phyloP scores from a whole-genome alignment of 1,284 basidiomycete species.

The Singerocomus rubriflavus region DNA sequence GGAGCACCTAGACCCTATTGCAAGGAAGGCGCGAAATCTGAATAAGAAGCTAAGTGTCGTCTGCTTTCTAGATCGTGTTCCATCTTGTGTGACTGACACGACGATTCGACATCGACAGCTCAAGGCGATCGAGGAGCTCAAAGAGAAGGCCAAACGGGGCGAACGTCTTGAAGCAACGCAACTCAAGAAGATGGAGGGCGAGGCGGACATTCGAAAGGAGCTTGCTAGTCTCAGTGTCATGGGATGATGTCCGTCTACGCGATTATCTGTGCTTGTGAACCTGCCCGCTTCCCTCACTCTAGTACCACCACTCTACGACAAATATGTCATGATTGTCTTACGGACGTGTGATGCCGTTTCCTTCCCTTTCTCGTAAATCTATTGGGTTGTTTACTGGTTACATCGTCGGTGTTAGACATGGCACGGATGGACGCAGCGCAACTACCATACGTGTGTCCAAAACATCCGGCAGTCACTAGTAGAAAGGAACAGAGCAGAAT shows the following conservation, averaged over 20 bases:
- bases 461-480: no score
- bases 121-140: conserved; percentile 94
- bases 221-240: conserved; percentile 40
- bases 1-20: conserved; percentile 71
- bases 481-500: background rate
- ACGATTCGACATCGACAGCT: conserved; percentile 47
- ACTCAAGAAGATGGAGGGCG: conserved; percentile 91
- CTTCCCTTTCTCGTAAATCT: conserved; percentile 9
- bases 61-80: background rate
- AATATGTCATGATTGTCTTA: background rate
- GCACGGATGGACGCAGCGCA: background rate
- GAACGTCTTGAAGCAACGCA: conserved; percentile 92
- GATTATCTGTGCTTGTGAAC: background rate
- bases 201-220: conserved; percentile 81
- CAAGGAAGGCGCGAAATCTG: conserved; percentile 91
- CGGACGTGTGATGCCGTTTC: background rate
- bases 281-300: background rate
- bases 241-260: conserved; percentile 8
- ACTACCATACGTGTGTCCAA: background rate
- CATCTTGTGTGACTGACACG: no score
- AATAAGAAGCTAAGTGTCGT: conserved; percentile 76
- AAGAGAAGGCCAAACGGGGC: conserved; percentile 83
- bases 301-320: background rate
- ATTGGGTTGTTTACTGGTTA: background rate
- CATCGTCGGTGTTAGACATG: background rate